These are phyloP conservation scores for Lepidium aucheri DNA, from an alignment of 345 rosid species.

Conservation along the genomic window DNA sequence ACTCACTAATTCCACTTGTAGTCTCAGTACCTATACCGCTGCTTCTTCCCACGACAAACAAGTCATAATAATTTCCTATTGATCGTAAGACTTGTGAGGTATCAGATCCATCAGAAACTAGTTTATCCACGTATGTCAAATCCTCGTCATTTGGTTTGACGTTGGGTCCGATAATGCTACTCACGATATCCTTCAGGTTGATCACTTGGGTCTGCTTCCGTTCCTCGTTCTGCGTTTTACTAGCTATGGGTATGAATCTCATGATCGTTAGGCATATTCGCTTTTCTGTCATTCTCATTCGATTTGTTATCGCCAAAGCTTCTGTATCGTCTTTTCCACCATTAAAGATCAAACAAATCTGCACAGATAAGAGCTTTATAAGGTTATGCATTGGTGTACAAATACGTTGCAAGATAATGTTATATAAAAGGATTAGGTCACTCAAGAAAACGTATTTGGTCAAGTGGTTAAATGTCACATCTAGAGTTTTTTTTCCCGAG, in stretches of 20 bases:
- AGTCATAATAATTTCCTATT: slow-evolving; percentile 28
- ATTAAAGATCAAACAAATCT: slow-evolving; percentile 26
- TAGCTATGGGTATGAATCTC: slow-evolving; percentile 2
- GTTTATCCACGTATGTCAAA: slow-evolving; percentile 14
- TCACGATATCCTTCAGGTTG: slow-evolving; percentile 23
- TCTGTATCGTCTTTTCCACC: slow-evolving; percentile 42
- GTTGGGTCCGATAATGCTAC: neutral
- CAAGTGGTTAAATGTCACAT: too few relatives aligned
- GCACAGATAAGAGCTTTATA: neutral
- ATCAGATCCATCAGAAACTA: slow-evolving; percentile 32
- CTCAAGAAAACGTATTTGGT: too few relatives aligned
- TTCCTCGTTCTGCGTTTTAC: neutral
- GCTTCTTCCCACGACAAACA: slow-evolving; percentile 45
- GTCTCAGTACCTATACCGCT: slow-evolving; percentile 19
- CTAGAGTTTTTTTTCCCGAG: too few relatives aligned
- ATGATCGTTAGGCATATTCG: slow-evolving; percentile 24
- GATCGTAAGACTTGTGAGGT: slow-evolving; percentile 25
- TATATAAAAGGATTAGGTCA: too few relatives aligned
- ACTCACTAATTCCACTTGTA: slow-evolving; percentile 36
- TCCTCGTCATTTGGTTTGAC: neutral
- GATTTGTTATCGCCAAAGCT: slow-evolving; percentile 25
- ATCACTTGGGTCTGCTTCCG: slow-evolving; percentile 11
- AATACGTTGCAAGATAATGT: neutral
- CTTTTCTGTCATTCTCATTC: slow-evolving; percentile 13
- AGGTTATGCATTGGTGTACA: neutral